Base-by-base conservation (phyloP, 805 yeast genomes). In the Candida michaelii region DNA sequence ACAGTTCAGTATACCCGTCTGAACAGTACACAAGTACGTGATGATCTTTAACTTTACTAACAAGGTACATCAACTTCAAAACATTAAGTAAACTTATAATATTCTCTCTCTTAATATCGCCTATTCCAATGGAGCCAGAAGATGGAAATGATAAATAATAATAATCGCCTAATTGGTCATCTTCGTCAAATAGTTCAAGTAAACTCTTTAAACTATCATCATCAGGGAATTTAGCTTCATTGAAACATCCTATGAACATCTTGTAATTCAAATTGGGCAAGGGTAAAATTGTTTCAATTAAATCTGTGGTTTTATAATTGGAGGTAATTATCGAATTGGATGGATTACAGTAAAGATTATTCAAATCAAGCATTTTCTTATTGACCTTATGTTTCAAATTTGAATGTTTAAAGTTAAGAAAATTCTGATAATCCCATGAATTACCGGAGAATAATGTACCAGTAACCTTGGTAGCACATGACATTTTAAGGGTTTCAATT, bases 1-100 rank as follows among this genome's bases (percentile, higher is more conserved):
- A 80, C 39, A 90, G 84, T 56, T 89, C 97, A 0, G 97, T 88
- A 61, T 90, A 91, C 0, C 98, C 98, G 63, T 91, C 97, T 1
- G 86, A 77, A 55, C 96, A 89, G 57, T 80, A 83, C 8, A 90
- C 66, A 46, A 90, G 69, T 0, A 80, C 66, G 3, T 79, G 73
- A 39, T 69, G 45, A 2, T 51, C 62, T 46, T 53, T 47, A 1
- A 62, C 54, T 0, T 63, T 55, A 12, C 66, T 57, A 44, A 60
- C 58, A 3, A 66, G 48, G 46, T 80, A 81, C 13, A 89, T 64
- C 30, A 85, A 63, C 58, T 85, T 86, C 60, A 93, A 82, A 14
- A 85, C 66, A 49, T 83, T 83, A 40, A 87, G 70, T 25, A 89
- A 74, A 6, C 85, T 73, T 17, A 76, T 65, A 34, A 89, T 68